phyloP scores from a whole-genome alignment of 192 early-diverging fungal genomes.

The Entomortierella beljakovae region DNA sequence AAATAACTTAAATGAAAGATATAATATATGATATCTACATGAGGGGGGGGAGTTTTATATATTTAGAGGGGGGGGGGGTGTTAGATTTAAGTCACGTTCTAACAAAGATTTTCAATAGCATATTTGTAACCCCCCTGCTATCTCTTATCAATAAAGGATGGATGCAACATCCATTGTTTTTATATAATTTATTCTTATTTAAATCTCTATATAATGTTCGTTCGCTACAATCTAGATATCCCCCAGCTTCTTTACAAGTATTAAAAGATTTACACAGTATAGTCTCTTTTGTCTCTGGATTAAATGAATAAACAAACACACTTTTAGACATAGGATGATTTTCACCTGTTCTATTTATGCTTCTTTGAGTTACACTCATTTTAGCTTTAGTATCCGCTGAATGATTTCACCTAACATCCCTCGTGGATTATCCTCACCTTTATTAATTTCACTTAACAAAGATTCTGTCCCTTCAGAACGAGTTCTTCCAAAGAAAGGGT shows the following conservation, averaged over 20 bases:
- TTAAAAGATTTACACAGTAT: too few species aligned
- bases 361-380: neutral
- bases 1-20: slow-evolving; percentile 1
- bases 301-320: neutral
- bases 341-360: neutral
- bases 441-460: too few species aligned
- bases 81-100: too few species aligned
- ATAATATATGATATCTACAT: neutral
- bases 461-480: too few species aligned
- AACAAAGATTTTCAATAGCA: too few species aligned
- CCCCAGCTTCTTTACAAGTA: slow-evolving; percentile 2
- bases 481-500: slow-evolving; percentile 8
- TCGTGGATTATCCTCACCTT: too few species aligned
- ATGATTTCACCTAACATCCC: slow-evolving; percentile 1
- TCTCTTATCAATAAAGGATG: too few species aligned
- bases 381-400: slow-evolving; percentile 1
- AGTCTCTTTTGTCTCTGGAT: too few species aligned
- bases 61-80: too few species aligned
- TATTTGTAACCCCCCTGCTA: too few species aligned
- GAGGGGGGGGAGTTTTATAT: too few species aligned
- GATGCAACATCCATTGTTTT: neutral
- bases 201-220: slow-evolving; percentile 2
- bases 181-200: slow-evolving; percentile 4
- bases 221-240: slow-evolving; percentile 6
- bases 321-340: neutral